Base-by-base conservation (phyloP, 2,329 filamentous ascomycete species). In the Camptophora hylomeconis region DNA sequence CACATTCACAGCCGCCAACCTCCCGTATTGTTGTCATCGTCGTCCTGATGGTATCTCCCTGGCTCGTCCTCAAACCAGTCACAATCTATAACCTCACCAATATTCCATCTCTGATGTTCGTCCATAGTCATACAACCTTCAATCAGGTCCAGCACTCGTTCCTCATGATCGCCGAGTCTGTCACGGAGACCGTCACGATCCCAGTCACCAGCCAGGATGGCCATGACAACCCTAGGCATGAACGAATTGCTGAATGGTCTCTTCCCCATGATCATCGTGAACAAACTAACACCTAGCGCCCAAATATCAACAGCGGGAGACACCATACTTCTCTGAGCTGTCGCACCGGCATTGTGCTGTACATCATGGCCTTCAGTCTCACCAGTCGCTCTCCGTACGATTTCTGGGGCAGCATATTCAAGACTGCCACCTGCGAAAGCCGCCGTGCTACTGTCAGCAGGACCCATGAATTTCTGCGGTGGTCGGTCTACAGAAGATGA, bases 261-360 rank as follows among this genome's bases (percentile, higher is more conserved):
- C 4, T 62, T 61, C 10, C 72, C 72, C 0, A 70, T 71, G 14
- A 75, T 52, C 14, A 77, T 52, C 2, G 69, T 62, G 43, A 68
- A 78, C 3, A 74, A 55, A 7, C 75, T 65, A 6, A 77, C 69
- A 4, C 74, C 74, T 41, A 69, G 74, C 2, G 74, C 72, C 74
- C 74, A 79, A 2, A 78, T 61, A 44, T 79, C 74, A 13, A 72
- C 70, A 2, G 66, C 64, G 1, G 72, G 53, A 22, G 57, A 52
- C 14, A 66, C 51, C 7, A 60, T 35, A 13, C 54, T 23, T 5
- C 31, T 20, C 20, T 33, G 20, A 11, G 36, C 33, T 5, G 28
- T 18, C 7, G 24, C 11, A 15, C 23, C 16, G n/a, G 12, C n/a
- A 3, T 16, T 8, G 17, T 18, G 17, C 9, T 18, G 26, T 4